These are phyloP conservation scores for Scheffersomyces lignosus DNA, from an alignment of 805 yeast species.

Conservation along the genomic window DNA sequence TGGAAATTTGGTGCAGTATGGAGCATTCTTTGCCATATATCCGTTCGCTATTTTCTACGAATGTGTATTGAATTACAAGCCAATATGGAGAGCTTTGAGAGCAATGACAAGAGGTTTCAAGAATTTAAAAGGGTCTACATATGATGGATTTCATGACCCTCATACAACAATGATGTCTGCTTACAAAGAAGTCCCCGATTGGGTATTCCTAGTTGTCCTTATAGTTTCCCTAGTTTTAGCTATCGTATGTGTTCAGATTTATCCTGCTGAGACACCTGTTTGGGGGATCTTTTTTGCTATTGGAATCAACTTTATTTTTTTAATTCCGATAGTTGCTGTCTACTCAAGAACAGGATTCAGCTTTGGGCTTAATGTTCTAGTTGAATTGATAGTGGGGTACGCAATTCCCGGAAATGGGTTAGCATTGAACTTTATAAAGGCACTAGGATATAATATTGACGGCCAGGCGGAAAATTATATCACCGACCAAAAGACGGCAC, in stretches of 20 bases:
- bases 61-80: constrained; percentile 1
- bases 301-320: constrained; percentile 20
- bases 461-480: constrained; percentile 30
- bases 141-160: constrained; percentile 22
- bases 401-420: constrained; percentile 25
- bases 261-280: constrained; percentile 19
- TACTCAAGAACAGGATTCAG: constrained; percentile 13
- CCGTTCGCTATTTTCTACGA: constrained; percentile 19
- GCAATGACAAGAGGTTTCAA: constrained; percentile 1
- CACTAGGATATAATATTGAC: constrained; percentile 26
- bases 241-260: constrained; percentile 6
- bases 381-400: constrained; percentile 24
- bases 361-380: constrained; percentile 16
- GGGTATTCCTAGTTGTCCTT: constrained; percentile 26
- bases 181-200: constrained; percentile 39
- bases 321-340: constrained; percentile 18
- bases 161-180: constrained; percentile 30
- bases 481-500: constrained; percentile 37
- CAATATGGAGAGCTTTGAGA: constrained; percentile 2
- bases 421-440: constrained; percentile 21
- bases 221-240: constrained; percentile 26
- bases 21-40: constrained; percentile 27
- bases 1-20: constrained; percentile 26
- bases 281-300: constrained; percentile 21
- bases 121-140: constrained; percentile 8